phyloP scores from a whole-genome alignment of 306 rosid genomes.

The Prinsepia uniflora region DNA sequence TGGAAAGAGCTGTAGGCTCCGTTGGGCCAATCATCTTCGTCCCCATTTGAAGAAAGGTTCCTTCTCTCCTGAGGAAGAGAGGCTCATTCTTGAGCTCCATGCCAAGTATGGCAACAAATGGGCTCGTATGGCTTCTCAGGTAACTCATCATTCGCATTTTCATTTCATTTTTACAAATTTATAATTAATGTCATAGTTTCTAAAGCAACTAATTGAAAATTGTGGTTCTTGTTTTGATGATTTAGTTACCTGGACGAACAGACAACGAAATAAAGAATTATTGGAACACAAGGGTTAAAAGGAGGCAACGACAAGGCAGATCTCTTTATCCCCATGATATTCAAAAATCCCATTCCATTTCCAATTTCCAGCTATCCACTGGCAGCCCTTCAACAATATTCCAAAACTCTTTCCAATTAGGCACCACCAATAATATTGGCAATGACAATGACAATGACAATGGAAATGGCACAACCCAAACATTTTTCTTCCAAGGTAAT shows the following conservation, averaged over 20 bases:
- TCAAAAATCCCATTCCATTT: not conserved
- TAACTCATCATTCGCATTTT: not conserved
- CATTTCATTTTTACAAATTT: too few species aligned
- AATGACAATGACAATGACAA: too few species aligned
- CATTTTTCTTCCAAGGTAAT: slow-evolving; percentile 21
- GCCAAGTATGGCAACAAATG: slow-evolving; percentile 85
- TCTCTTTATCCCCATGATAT: slow-evolving; percentile 58
- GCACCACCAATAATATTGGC: not conserved
- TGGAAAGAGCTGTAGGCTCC: slow-evolving; percentile 89
- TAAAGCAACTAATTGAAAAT: too few species aligned
- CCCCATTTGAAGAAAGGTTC: slow-evolving; percentile 83
- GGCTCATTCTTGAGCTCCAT: slow-evolving; percentile 71
- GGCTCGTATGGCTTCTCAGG: slow-evolving; percentile 98
- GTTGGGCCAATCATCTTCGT: slow-evolving; percentile 91
- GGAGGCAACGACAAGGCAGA: slow-evolving; percentile 71
- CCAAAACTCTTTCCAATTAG: not conserved
- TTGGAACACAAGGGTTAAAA: slow-evolving; percentile 84
- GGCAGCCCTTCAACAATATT: slow-evolving; percentile 14
- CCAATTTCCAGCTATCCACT: slow-evolving; percentile 18
- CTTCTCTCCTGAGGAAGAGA: slow-evolving; percentile 67
- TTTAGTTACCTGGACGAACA: slow-evolving; percentile 88
- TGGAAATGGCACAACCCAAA: slow-evolving; percentile 23
- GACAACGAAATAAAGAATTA: slow-evolving; percentile 92
- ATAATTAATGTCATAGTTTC: too few species aligned
- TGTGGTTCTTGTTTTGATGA: not conserved